Evolutionary conservation across 2,329 filamentous ascomycete genomes (phyloP).

Genomic region (Malbranchea cinnamomea): DNA sequence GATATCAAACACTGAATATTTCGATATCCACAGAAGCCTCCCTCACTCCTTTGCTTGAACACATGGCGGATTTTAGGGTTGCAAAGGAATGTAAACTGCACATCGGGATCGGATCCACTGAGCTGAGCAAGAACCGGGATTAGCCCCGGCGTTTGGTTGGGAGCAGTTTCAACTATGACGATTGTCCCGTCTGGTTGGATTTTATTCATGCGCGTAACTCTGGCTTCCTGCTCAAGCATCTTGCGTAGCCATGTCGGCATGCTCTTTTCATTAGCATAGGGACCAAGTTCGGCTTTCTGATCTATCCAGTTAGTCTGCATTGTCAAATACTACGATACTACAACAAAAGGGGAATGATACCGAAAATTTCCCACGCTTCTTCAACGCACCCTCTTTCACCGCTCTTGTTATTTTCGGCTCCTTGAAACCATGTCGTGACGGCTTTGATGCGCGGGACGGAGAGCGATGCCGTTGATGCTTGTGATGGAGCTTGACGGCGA

Average conservation of each 20-base stretch:
- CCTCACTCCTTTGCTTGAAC: constrained; percentile 67
- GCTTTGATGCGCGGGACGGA: too few species aligned
- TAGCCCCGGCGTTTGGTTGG: constrained; percentile 38
- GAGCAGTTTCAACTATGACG: constrained; percentile 26
- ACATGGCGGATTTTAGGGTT: constrained; percentile 62
- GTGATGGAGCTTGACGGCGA: background rate
- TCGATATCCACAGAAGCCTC: constrained; percentile 86
- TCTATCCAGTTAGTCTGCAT: constrained; percentile 1
- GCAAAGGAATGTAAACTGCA: constrained; percentile 64
- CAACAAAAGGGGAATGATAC: constrained; percentile 1
- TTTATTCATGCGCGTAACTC: constrained; percentile 39
- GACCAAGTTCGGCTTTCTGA: constrained; percentile 49
- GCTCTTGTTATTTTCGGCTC: too few species aligned
- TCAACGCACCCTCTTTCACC: too few species aligned
- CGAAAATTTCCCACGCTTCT: background rate
- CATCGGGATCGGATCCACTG: constrained; percentile 47
- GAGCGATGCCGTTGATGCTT: background rate
- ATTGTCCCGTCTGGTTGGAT: constrained; percentile 30
- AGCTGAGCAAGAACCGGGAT: constrained; percentile 49
- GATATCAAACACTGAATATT: constrained; percentile 88
- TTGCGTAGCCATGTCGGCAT: constrained; percentile 58
- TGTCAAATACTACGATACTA: background rate
- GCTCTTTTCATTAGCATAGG: constrained; percentile 54
- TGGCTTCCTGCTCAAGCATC: constrained; percentile 46
- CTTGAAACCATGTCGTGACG: too few species aligned